Evolutionary conservation across 169 alveolate genomes (phyloP).

Genomic region (Amoebophrya sp.): DNA sequence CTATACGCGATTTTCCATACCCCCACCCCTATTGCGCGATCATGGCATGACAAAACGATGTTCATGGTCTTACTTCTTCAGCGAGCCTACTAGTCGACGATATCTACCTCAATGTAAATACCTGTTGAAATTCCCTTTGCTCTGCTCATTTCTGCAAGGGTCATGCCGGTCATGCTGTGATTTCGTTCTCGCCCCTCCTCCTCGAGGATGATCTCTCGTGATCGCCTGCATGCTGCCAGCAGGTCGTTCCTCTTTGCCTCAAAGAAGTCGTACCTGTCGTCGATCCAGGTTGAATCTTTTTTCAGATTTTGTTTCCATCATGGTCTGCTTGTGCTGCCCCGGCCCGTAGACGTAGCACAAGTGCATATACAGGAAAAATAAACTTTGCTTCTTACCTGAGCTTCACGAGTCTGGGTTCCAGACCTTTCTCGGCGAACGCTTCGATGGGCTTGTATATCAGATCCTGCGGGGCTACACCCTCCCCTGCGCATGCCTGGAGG

Average conservation of each 20-base stretch:
- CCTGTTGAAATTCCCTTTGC: not conserved
- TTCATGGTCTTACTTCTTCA: too few species aligned
- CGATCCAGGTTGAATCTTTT: too few species aligned
- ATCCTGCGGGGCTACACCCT: not conserved
- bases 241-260: constrained; percentile 34
- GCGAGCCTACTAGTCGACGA: too few species aligned
- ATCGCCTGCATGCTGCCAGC: not conserved
- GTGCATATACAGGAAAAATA: too few species aligned
- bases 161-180: not conserved
- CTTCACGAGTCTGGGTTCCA: constrained; percentile 31
- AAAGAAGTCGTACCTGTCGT: constrained; percentile 33
- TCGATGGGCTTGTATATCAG: not conserved
- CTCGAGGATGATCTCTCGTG: constrained; percentile 14
- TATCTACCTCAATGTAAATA: too few species aligned
- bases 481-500: not conserved
- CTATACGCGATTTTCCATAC: too few species aligned
- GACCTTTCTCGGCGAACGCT: constrained; percentile 28
- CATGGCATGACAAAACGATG: too few species aligned
- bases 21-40: too few species aligned
- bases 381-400: constrained; percentile 5
- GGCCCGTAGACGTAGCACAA: too few species aligned
- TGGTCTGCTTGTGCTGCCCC: too few species aligned
- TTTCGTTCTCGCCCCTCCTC: not conserved
- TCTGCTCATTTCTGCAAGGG: not conserved
- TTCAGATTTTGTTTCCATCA: too few species aligned